Evolutionary conservation across 108 stramenopile genomes (phyloP).

Genomic region (Discostella pseudostelligera): DNA sequence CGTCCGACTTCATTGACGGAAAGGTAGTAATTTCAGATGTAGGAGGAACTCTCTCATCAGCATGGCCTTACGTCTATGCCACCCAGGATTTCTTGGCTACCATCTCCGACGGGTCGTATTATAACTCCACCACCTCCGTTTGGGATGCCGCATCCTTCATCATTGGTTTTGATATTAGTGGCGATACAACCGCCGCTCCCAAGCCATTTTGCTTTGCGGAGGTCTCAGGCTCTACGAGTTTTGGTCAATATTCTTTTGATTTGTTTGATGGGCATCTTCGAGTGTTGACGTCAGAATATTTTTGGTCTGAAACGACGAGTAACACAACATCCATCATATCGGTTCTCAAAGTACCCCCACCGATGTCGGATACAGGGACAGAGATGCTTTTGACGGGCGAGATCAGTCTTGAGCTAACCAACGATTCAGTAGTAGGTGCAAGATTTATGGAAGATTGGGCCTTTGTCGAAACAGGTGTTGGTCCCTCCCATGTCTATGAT

Average conservation of each 20-base stretch:
- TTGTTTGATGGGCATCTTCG: constrained; percentile 43
- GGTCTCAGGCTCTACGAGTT: constrained; percentile 18
- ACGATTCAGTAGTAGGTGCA: constrained; percentile 33
- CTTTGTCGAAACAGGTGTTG: constrained; percentile 44
- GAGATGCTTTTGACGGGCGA: constrained; percentile 34
- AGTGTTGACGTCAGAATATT: constrained; percentile 40
- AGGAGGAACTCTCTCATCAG: constrained; percentile 11
- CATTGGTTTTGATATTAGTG: constrained; percentile 36
- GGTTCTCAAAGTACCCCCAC: constrained; percentile 31
- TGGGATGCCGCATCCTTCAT: constrained; percentile 45
- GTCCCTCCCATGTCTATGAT: constrained; percentile 41
- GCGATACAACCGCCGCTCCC: constrained; percentile 1
- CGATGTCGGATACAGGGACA: constrained; percentile 9
- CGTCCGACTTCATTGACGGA: constrained; percentile 16
- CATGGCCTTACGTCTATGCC: constrained; percentile 22
- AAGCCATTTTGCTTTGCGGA: constrained; percentile 25
- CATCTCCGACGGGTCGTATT: constrained; percentile 16
- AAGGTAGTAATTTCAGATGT: too few relatives aligned
- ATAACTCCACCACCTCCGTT: constrained; percentile 12
- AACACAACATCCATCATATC: constrained; percentile 34
- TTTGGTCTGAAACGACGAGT: constrained; percentile 24
- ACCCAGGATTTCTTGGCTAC: constrained; percentile 35
- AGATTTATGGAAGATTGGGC: constrained; percentile 38
- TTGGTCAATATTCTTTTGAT: constrained; percentile 43
- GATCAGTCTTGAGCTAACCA: constrained; percentile 24